Evolutionary conservation across 768 basidiomycete species (phyloP).

Genomic region (Coprinopsis cinerea): DNA sequence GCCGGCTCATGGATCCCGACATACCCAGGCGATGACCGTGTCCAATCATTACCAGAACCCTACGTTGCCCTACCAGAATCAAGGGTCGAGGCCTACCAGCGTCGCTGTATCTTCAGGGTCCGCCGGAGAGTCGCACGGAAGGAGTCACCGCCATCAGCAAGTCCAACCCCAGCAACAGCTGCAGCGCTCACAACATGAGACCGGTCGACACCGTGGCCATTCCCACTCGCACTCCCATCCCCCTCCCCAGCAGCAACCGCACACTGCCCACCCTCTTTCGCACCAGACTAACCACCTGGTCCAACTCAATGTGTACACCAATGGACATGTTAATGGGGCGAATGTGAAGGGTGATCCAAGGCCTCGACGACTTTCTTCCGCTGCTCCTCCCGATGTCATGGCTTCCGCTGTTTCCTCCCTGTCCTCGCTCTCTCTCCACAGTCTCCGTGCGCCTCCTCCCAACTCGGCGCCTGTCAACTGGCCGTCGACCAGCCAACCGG

Average conservation of each 20-base stretch:
- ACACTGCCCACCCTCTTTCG: not conserved
- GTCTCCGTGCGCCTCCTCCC: constrained; percentile 1
- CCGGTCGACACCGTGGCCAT: not conserved
- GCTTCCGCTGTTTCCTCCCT: not conserved
- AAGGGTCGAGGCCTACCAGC: not conserved
- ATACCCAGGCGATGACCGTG: constrained; percentile 8
- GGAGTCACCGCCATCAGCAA: not conserved
- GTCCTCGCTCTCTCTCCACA: constrained; percentile 3
- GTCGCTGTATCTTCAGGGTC: not conserved
- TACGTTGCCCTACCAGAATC: constrained; percentile 3
- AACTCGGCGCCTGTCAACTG: not conserved
- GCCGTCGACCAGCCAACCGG: no score
- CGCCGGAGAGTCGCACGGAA: not conserved
- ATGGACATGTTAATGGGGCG: no score
- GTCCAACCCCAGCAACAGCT: not conserved
- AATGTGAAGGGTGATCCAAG: not conserved
- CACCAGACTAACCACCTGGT: not conserved
- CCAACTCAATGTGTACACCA: not conserved
- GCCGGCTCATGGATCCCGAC: constrained; percentile 5
- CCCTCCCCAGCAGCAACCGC: constrained; percentile 2
- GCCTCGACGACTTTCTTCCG: constrained; percentile 1
- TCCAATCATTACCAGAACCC: constrained; percentile 4
- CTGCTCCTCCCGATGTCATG: not conserved
- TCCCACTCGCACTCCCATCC: constrained; percentile 4
- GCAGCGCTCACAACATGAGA: not conserved